A percentile compares a stretch with the other conserved stretches of the same genome.
These are phyloP conservation scores for Suillus cothurnatus DNA, from an alignment of 768 basidiomycete genomes.

Conservation along the genomic window DNA sequence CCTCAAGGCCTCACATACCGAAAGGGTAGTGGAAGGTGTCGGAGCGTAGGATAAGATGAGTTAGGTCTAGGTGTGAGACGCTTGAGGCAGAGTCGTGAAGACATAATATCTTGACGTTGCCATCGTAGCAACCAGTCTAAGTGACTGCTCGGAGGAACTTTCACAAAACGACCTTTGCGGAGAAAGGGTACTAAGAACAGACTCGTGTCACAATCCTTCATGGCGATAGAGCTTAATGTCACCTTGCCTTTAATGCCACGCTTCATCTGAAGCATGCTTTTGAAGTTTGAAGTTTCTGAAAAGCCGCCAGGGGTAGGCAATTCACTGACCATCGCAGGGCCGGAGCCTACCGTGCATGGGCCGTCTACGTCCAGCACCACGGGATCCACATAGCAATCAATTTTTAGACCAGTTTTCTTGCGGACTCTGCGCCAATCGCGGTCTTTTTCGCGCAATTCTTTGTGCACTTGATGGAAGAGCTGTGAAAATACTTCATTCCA, in stretches of 20 bases:
- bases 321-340: not conserved
- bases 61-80: not conserved
- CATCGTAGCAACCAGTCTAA: constrained; percentile 7
- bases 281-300: not conserved
- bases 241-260: not conserved
- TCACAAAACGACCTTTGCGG: not conserved
- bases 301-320: too few species aligned
- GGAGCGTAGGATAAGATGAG: not conserved
- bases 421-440: not conserved
- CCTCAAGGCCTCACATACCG: constrained; percentile 6
- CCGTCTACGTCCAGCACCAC: not conserved
- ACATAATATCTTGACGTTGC: constrained; percentile 10
- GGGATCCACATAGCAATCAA: not conserved
- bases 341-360: not conserved
- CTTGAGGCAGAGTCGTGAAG: constrained; percentile 4
- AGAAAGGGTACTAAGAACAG: not conserved
- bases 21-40: constrained; percentile 1
- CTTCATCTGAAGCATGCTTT: not conserved
- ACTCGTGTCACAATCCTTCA: constrained; percentile 4
- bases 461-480: not conserved
- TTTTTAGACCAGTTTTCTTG: constrained; percentile 1
- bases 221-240: not conserved
- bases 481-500: constrained; percentile 2
- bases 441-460: not conserved
- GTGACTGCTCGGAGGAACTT: constrained; percentile 2